Percentiles rank a stretch among this genome's conserved stretches.
Evolutionary conservation across 768 basidiomycete species (phyloP).

Genomic region (Trametopsis cervina): DNA sequence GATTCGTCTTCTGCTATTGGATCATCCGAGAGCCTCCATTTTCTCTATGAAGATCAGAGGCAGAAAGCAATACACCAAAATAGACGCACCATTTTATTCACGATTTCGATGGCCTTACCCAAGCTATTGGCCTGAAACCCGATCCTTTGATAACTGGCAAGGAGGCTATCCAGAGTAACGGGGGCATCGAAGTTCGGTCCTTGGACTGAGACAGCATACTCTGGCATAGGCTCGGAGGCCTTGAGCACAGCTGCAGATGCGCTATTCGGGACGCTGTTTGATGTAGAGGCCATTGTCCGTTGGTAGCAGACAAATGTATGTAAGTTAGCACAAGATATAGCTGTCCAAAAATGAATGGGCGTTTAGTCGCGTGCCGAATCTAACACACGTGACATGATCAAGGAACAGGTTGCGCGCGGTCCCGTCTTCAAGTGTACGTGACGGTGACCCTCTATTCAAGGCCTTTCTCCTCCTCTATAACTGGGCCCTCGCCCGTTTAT

Average conservation of each 20-base stretch:
- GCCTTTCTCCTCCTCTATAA: neutral
- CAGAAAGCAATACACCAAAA: neutral
- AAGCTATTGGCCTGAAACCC: slow-evolving; percentile 98
- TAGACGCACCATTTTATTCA: slow-evolving; percentile 81
- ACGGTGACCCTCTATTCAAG: slow-evolving; percentile 8
- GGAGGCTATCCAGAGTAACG: slow-evolving; percentile 58
- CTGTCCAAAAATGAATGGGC: neutral
- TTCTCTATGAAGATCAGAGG: slow-evolving; percentile 45
- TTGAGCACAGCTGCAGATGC: slow-evolving; percentile 76
- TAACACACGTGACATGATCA: slow-evolving; percentile 11
- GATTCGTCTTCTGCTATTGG: slow-evolving; percentile 63
- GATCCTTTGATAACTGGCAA: slow-evolving; percentile 79
- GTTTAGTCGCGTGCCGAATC: slow-evolving; percentile 13
- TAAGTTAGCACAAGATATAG: neutral
- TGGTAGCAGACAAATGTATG: slow-evolving; percentile 5
- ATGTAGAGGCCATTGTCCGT: slow-evolving; percentile 14
- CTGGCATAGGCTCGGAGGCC: slow-evolving; percentile 65
- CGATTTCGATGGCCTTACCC: slow-evolving; percentile 80
- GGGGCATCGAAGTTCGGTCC: slow-evolving; percentile 84
- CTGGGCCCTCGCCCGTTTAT: slow-evolving; percentile 5
- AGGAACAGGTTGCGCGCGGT: neutral
- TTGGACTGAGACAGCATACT: slow-evolving; percentile 60
- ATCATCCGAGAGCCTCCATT: slow-evolving; percentile 86
- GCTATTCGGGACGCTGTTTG: slow-evolving; percentile 36
- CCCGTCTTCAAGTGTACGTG: slow-evolving; percentile 1